A percentile compares a stretch with the other conserved stretches of the same genome.
phyloP scores from a whole-genome alignment of 768 basidiomycete genomes.

The Trametes cingulata region DNA sequence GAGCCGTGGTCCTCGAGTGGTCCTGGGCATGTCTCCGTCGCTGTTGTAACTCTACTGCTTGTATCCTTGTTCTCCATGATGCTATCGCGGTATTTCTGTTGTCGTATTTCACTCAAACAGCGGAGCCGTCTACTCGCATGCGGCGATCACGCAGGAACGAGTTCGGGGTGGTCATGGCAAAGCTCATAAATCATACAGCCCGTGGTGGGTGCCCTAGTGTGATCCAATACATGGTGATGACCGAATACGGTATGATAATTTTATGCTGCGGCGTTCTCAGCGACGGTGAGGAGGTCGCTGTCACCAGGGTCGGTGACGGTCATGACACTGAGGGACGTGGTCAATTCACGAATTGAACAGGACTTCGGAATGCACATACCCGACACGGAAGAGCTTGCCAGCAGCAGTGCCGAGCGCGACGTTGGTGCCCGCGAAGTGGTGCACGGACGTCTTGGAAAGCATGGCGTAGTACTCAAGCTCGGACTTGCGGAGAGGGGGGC shows the following conservation, averaged over 20 bases:
- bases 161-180: constrained; percentile 6
- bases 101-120: too few species aligned
- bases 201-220: constrained; percentile 12
- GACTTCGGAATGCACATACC: constrained; percentile 48
- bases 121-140: too few species aligned
- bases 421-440: constrained; percentile 97
- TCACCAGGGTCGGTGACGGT: constrained; percentile 95
- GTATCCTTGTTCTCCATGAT: constrained; percentile 3
- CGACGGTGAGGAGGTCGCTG: constrained; percentile 89
- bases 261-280: constrained; percentile 72
- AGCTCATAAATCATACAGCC: constrained; percentile 22
- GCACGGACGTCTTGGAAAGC: constrained; percentile 98
- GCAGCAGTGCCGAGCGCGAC: constrained; percentile 98
- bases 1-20: constrained; percentile 66
- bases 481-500: constrained; percentile 97
- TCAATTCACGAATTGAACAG: not conserved
- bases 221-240: constrained; percentile 20
- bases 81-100: not conserved
- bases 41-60: constrained; percentile 47
- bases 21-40: constrained; percentile 78
- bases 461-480: constrained; percentile 99
- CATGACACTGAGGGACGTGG: constrained; percentile 72
- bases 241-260: constrained; percentile 21
- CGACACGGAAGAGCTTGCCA: constrained; percentile 98
- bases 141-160: too few species aligned